phyloP scores from a whole-genome alignment of 306 rosid genomes.

The Gastrolobium bilobum region DNA sequence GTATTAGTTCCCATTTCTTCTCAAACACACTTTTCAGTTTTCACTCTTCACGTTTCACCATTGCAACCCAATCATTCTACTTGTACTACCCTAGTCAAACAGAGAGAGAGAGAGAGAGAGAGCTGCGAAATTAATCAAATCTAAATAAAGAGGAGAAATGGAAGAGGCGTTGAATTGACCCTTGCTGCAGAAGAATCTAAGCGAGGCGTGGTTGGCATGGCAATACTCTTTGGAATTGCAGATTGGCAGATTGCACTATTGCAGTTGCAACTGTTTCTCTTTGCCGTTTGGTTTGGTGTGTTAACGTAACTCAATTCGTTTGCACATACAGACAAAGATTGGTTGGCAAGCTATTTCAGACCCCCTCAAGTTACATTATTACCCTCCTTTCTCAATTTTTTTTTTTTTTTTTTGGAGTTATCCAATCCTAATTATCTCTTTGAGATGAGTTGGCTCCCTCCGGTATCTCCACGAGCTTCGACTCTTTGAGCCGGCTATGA shows the following conservation, averaged over 20 bases:
- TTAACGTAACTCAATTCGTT: background rate
- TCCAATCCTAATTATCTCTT: too few species aligned
- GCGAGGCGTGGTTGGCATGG: background rate
- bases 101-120: too few species aligned
- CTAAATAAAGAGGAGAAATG: background rate
- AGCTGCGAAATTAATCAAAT: background rate
- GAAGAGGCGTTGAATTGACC: background rate
- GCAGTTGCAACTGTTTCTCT: background rate
- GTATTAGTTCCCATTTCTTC: slow-evolving; percentile 3
- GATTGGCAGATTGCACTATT: background rate
- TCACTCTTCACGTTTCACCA: slow-evolving; percentile 13
- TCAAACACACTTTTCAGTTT: slow-evolving; percentile 31
- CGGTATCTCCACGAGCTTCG: too few species aligned
- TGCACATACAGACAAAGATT: slow-evolving; percentile 10
- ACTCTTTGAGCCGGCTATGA: too few species aligned
- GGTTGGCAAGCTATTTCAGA: background rate
- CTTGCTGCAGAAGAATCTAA: too few species aligned
- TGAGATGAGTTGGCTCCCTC: too few species aligned
- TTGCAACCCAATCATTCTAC: background rate
- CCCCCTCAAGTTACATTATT: background rate
- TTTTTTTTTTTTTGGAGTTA: too few species aligned
- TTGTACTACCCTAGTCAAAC: too few species aligned
- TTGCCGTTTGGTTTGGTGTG: background rate
- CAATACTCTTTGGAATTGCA: background rate
- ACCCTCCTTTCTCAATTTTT: background rate